Base-by-base conservation (phyloP, 164 flowering plant genomes). In the Taxillus chinensis region DNA sequence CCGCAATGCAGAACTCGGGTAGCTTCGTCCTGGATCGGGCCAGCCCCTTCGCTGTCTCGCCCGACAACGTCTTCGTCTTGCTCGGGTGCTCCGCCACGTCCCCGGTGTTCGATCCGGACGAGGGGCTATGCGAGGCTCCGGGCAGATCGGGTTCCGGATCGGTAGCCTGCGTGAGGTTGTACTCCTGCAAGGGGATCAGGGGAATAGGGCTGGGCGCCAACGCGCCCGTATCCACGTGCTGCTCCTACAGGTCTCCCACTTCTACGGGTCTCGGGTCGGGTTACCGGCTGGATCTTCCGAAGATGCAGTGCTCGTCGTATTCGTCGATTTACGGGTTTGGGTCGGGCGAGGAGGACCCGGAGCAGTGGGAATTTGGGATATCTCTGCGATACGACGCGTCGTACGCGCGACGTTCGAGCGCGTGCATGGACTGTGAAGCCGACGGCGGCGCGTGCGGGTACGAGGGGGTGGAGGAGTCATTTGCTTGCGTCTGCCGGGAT, bases 291-390 rank as follows among this genome's bases (percentile, higher is more conserved):
- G 82, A 81, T 68, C 80, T 83, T 15, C 86, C 87, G 2, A 83
- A 78, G 78, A 83, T 85, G 9, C 87, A 81, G 57, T 85, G 91
- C 73, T 77, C 87, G 0, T 83, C 91, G 0, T 85, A 85, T 40
- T 55, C 87, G 0, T 68, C 86, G 7, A 57, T 85, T n/a, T 76
- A 77, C 45, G 82, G 79, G 53, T 82, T 69, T 58, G 87, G 91
- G 11, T 83, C 68, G 9, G 71, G 74, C 56, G 75, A 73, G 41
- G 83, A 81, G 27, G 78, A 85, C 66, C 87, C 91, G 0, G 73
- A 49, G 68, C 77, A 76, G 61, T 83, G 87, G 87, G 71, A 69
- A 12, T 86, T 63, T 51, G 91, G 91, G 58, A 74, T 83, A 56
- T 61, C 72, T 11, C 62, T 85, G 75, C 74, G 68, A 16, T 85